A percentile compares a stretch with the other conserved stretches of the same genome.
These are phyloP conservation scores for Thraustotheca clavata DNA, from an alignment of 352 stramenopile species.

Conservation along the genomic window DNA sequence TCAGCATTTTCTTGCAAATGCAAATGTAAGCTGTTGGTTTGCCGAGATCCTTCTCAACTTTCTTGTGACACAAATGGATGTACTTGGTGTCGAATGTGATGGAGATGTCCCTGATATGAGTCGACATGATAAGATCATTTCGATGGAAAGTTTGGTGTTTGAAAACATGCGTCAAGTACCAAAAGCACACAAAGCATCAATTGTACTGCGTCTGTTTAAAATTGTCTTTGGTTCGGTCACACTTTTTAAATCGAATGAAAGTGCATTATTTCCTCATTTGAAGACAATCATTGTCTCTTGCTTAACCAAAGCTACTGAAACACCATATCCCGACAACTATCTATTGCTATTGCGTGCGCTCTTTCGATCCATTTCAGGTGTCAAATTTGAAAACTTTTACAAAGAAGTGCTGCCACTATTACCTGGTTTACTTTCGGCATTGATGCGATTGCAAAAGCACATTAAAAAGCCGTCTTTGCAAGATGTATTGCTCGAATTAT, in stretches of 20 bases:
- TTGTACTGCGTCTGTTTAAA: slow-evolving; percentile 91
- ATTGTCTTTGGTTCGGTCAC: slow-evolving; percentile 95
- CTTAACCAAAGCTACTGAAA: slow-evolving; percentile 86
- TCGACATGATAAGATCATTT: slow-evolving; percentile 62
- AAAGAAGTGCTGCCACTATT: slow-evolving; percentile 94
- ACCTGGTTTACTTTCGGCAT: slow-evolving; percentile 86
- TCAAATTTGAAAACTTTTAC: slow-evolving; percentile 98
- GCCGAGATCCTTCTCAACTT: slow-evolving; percentile 92
- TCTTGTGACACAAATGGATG: slow-evolving; percentile 91
- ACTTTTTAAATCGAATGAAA: slow-evolving; percentile 95
- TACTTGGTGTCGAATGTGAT: slow-evolving; percentile 78
- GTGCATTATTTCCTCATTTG: slow-evolving; percentile 89
- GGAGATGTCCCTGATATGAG: slow-evolving; percentile 69
- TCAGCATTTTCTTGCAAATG: slow-evolving; percentile 91
- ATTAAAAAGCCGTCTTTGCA: slow-evolving; percentile 82
- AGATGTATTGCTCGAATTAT: slow-evolving; percentile 93
- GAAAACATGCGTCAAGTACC: slow-evolving; percentile 67
- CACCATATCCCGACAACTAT: slow-evolving; percentile 91
- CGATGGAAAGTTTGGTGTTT: slow-evolving; percentile 62
- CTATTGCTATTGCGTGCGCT: slow-evolving; percentile 89
- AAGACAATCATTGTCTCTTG: slow-evolving; percentile 91
- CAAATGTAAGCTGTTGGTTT: slow-evolving; percentile 91
- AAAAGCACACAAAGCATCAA: slow-evolving; percentile 68
- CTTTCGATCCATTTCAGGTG: slow-evolving; percentile 94
- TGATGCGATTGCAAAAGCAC: slow-evolving; percentile 89